These are phyloP conservation scores for Alternaria viburni DNA, from an alignment of 2,329 filamentous ascomycete genomes.

Conservation along the genomic window DNA sequence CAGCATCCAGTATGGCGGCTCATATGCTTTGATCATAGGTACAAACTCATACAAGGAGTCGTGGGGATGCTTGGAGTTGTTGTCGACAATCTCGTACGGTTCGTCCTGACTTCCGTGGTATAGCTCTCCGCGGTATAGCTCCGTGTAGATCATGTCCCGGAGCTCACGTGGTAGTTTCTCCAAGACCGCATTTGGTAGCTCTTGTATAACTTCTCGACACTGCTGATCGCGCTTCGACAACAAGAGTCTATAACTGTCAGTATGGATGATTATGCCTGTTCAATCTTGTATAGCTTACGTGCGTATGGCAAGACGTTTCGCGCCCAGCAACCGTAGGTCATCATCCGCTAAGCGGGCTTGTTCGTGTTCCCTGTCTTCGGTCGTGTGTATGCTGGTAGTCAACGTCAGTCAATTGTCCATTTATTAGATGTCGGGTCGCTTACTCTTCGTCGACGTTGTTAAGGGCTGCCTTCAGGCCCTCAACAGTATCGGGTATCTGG, in stretches of 20 bases:
- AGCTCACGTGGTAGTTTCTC: not conserved
- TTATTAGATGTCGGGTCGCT: too few species aligned
- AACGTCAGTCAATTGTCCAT: too few species aligned
- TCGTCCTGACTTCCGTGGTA: not conserved
- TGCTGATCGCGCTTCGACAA: not conserved
- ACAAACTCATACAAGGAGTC: not conserved
- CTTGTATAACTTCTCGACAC: not conserved
- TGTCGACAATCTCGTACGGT: not conserved
- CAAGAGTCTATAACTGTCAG: not conserved
- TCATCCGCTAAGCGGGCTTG: too few species aligned
- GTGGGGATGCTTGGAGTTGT: not conserved
- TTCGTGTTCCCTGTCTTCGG: too few species aligned
- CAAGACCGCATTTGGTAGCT: not conserved
- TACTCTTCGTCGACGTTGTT: not conserved
- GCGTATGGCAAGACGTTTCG: not conserved
- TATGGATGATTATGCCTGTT: not conserved
- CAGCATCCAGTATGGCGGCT: not conserved
- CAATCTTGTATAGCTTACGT: not conserved
- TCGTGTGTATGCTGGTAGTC: too few species aligned
- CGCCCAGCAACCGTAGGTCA: too few species aligned
- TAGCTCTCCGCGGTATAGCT: not conserved
- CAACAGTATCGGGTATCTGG: too few species aligned
- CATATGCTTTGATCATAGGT: not conserved
- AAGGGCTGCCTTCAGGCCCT: not conserved
- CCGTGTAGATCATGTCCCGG: not conserved